Base-by-base conservation (phyloP, 345 rosid genomes). In the Psidium guajava region DNA sequence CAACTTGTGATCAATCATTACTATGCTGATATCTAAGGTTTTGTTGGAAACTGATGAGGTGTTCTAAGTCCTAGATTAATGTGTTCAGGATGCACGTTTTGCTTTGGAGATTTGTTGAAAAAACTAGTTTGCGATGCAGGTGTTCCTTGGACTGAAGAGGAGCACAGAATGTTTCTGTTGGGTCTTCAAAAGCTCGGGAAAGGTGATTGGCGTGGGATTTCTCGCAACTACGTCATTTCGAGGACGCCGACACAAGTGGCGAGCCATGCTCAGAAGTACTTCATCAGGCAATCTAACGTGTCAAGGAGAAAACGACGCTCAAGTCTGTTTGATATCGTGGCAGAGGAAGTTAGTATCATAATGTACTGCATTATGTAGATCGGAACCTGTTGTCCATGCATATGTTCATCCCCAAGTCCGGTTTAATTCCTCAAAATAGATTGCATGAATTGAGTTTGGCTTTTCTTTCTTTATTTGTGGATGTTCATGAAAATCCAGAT, bases 181-280 rank as follows among this genome's bases (percentile, higher is more conserved):
- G 99, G 99, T 83, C 91, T 98, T 59, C 98, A 95, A 86, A 98
- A 94, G 93, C 92, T 98, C 6, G 99, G 99, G 15, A 98, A 98
- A 94, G 99, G 99, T 69, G 99, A 98, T 88, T 98, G 99, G 99
- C 92, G 99, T 88, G 99, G 99, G 74, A 98, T 98, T 90, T 95
- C 99, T 0, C 92, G 98, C 54, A 98, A 92, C 85, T 98, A 88
- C 89, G 99, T 98, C 85, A 90, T 93, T 32, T 91, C 98, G 14
- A 92, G 99, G 92, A 94, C 99, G 42, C 99, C 99, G 32, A 98
- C 99, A 21, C 99, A 98, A 90, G 99, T 98, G 40, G 99, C 99
- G 83, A 98, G 99, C 86, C 99, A 98, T 90, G 99, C 99, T 83
- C 99, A 98, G 86, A 98, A 98, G 89, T 94, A 96, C 86, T 98